Evolutionary conservation across 2,329 filamentous ascomycete species (phyloP).

Genomic region (Diplodia intermedia): DNA sequence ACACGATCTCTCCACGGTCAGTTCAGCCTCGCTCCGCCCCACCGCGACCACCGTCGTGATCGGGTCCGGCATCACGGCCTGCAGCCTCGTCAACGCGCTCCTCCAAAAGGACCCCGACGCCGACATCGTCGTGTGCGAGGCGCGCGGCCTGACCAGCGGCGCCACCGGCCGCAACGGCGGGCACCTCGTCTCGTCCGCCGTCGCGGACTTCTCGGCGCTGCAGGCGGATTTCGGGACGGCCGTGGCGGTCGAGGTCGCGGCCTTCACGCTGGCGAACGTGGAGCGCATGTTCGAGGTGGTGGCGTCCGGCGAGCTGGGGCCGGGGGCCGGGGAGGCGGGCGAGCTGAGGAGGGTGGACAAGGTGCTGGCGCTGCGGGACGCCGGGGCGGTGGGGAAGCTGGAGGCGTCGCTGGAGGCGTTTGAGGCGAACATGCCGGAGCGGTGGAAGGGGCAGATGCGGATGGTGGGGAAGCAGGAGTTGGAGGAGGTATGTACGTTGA

Average conservation of each 20-base stretch:
- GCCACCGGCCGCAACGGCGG: constrained; percentile 46
- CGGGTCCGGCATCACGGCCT: constrained; percentile 60
- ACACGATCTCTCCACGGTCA: background rate
- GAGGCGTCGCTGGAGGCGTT: constrained; percentile 10
- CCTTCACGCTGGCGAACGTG: constrained; percentile 7
- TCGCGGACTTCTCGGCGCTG: background rate
- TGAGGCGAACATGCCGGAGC: background rate
- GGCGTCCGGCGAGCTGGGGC: background rate
- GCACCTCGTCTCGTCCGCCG: constrained; percentile 30
- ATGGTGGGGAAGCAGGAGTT: background rate
- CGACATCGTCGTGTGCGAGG: constrained; percentile 52
- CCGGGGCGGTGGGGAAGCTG: background rate
- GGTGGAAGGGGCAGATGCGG: constrained; percentile 9
- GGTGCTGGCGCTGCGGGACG: constrained; percentile 1
- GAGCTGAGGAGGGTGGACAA: constrained; percentile 14
- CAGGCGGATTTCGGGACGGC: background rate
- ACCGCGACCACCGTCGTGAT: background rate
- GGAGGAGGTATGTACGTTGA: background rate
- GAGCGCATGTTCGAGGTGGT: constrained; percentile 15
- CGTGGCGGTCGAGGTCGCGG: constrained; percentile 1
- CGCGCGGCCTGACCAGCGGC: constrained; percentile 40
- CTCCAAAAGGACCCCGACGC: constrained; percentile 36
- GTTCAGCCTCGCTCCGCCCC: background rate
- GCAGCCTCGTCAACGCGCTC: constrained; percentile 49
- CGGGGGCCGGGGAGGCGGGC: background rate